Conservation (phyloP, 2,329 filamentous ascomycete genomes). For the Alternaria consortialis region DNA sequence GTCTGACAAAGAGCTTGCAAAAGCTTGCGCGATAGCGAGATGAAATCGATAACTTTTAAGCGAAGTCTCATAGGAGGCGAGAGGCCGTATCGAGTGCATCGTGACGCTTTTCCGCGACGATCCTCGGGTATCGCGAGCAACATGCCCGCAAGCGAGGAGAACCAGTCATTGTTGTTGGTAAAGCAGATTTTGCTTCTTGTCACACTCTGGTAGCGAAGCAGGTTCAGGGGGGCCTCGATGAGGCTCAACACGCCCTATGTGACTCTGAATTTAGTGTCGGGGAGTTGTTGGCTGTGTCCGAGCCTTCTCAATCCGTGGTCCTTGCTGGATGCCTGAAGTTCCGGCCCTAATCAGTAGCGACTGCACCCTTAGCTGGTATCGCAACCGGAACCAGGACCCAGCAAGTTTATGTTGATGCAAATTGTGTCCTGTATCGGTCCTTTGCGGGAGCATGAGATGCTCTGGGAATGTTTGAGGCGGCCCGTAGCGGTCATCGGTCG, state of each 20-base stretch:
- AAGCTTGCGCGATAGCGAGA: neutral
- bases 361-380: conserved; percentile 12
- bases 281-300: conserved; percentile 24
- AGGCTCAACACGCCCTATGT: conserved; percentile 21
- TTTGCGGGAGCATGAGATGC: neutral
- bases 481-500: conserved; percentile 15
- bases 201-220: conserved; percentile 11
- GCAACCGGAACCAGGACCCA: conserved; percentile 3
- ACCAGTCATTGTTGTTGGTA: conserved; percentile 6
- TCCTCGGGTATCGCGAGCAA: conserved; percentile 7
- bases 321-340: conserved; percentile 7
- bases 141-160: neutral
- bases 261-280: conserved; percentile 15
- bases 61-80: neutral
- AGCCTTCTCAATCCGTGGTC: conserved; percentile 14
- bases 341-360: conserved; percentile 10
- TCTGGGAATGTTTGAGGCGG: conserved; percentile 9
- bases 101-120: conserved; percentile 6
- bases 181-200: conserved; percentile 7
- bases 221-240: conserved; percentile 13
- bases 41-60: neutral
- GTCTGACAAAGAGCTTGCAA: neutral
- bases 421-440: conserved; percentile 5
- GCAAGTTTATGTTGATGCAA: conserved; percentile 5
- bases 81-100: neutral